Percentiles rank a stretch among this genome's conserved stretches.
Evolutionary conservation across 1,139 yeast species (phyloP).

Genomic region (Pichia sp.): DNA sequence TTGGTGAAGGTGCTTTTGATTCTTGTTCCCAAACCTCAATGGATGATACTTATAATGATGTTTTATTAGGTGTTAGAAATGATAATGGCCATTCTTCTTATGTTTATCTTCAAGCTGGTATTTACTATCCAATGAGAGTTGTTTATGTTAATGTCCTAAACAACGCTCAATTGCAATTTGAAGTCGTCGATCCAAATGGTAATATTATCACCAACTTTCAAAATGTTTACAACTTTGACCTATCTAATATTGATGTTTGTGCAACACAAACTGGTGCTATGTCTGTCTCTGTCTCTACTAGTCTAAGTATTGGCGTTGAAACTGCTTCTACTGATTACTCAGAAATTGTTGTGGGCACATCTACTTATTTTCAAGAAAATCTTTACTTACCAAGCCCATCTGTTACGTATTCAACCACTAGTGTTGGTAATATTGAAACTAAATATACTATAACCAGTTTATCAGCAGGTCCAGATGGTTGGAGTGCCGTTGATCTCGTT

Average conservation of each 20-base stretch:
- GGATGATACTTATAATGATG: slow-evolving; percentile 1
- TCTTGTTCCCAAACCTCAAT: slow-evolving; percentile 22
- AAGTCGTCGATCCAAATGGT: slow-evolving; percentile 17
- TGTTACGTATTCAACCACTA: too few relatives aligned
- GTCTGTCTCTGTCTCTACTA: not conserved
- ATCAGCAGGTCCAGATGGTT: too few relatives aligned
- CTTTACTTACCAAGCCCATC: too few relatives aligned
- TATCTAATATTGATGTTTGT: not conserved
- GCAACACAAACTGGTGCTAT: not conserved
- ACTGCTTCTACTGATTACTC: not conserved
- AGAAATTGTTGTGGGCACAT: too few relatives aligned
- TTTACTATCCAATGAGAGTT: slow-evolving; percentile 26
- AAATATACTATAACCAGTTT: too few relatives aligned
- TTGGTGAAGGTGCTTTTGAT: slow-evolving; percentile 27
- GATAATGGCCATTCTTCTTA: slow-evolving; percentile 10
- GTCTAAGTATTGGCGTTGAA: not conserved
- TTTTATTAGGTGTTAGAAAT: slow-evolving; percentile 7
- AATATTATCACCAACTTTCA: slow-evolving; percentile 6
- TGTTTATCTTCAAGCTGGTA: slow-evolving; percentile 14
- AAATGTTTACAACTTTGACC: slow-evolving; percentile 3
- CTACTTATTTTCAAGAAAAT: too few relatives aligned
- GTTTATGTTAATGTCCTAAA: slow-evolving; percentile 18
- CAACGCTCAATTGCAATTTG: slow-evolving; percentile 17
- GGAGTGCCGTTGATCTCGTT: too few relatives aligned
- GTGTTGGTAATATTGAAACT: too few relatives aligned